phyloP scores from a whole-genome alignment of 257 asterid genomes.

The Buddleja alternifolia region DNA sequence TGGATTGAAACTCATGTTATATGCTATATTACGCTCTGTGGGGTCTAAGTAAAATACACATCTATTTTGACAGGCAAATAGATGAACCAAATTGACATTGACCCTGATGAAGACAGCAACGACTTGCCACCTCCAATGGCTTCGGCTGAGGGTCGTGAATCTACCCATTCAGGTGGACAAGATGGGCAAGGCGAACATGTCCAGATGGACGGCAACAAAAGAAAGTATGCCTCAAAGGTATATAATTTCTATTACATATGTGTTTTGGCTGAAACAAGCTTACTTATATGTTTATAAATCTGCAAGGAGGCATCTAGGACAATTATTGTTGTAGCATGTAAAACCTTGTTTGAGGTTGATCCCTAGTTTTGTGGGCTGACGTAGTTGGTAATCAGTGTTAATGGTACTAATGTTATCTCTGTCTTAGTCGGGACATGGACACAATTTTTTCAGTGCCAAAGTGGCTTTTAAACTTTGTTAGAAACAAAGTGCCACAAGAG shows the following conservation, averaged over 20 bases:
- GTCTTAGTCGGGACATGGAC: neutral
- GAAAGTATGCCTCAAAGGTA: conserved; percentile 52
- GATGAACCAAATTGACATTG: conserved; percentile 56
- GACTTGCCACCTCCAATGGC: conserved; percentile 38
- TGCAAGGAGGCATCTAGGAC: conserved; percentile 17
- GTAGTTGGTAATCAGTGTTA: conserved; percentile 3
- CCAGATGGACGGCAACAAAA: conserved; percentile 31
- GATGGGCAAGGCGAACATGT: conserved; percentile 41
- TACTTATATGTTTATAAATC: conserved; percentile 3
- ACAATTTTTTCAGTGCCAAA: neutral
- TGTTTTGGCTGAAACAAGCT: conserved; percentile 1
- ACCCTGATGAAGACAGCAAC: conserved; percentile 46
- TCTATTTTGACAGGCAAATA: conserved; percentile 44
- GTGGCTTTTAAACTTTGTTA: neutral
- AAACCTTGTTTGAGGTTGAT: conserved; percentile 6
- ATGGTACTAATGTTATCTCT: neutral
- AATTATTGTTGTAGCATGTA: neutral
- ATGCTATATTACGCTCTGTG: neutral
- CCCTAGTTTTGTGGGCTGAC: neutral
- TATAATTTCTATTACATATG: conserved; percentile 13
- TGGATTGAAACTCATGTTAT: neutral
- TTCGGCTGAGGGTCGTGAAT: conserved; percentile 43
- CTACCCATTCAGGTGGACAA: conserved; percentile 39
- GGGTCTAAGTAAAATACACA: conserved; percentile 15
- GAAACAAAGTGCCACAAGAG: neutral